Evolutionary conservation across 176 grass and related monocot genomes (phyloP), one percentile per base, ranked within the genome.

Genomic region (Hsuehochloa calcarea): DNA sequence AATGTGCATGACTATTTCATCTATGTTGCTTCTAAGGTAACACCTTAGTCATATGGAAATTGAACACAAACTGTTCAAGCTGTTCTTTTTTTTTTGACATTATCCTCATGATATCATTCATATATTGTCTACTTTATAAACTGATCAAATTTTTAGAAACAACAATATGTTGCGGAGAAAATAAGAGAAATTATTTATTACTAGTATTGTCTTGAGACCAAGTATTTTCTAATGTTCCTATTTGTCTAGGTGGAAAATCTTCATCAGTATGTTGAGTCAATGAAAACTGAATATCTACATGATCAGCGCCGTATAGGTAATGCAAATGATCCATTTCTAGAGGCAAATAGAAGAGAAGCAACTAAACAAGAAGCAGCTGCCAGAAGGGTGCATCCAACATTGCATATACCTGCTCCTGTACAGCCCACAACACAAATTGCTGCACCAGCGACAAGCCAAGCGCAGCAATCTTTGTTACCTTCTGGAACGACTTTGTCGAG

Each of bases 1-100:
- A 96, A 99, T 88, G 89, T 96, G 80, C 96, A 99, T 73, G 96
- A 96, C 70, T 99, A 96, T 84, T 96, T 99, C 75, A 92, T 99
- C 47, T 91, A 80, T 92, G 93, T 99, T 72, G 91, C 96, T 87
- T 95, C 93, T 34, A 99, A 99, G 93, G 96, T 96, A 88, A 83
- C 38, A 22, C 63, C 5, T 75, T n/a, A 5, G 65, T 74, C 54
- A 55, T 68, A 80, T 3, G 15, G 13, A 73, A 43, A n/a, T 65
- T 61, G 35, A 60, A 62, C 35, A 64, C 37, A 54, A 67, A 74
- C 19, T 46, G 8, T 54, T 58, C 13, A 59, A 44, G 3, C 65
- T 74, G 10, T 77, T 70, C 23, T 37, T 46, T 46, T 34, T 20
- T 68, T 67, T 38, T 79, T 37, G 15, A 74, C 50, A n/a, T 40